Conservation (phyloP, 768 basidiomycete species). For the Phylloporus scabripes region DNA sequence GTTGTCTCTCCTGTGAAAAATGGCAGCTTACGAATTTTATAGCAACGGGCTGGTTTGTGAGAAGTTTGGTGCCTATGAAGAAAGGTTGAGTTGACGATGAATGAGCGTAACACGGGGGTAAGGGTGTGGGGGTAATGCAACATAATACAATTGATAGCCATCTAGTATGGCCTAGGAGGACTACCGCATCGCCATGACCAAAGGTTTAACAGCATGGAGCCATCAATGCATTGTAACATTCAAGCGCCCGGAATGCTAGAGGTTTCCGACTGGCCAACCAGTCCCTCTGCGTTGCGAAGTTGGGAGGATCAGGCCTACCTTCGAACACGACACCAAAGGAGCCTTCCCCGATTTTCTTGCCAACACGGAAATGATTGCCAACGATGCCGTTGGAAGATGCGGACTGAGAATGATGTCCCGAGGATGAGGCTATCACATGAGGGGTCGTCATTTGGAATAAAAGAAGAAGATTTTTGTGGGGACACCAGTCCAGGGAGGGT, state of each 20-base stretch:
- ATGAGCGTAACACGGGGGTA: background rate
- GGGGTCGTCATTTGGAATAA: conserved; percentile 60
- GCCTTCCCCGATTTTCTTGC: conserved; percentile 98
- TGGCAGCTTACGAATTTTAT: conserved; percentile 84
- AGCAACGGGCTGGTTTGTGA: conserved; percentile 83
- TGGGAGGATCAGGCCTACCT: conserved; percentile 44
- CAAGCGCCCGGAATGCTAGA: conserved; percentile 11
- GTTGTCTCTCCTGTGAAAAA: conserved; percentile 6
- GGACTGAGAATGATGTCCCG: conserved; percentile 59
- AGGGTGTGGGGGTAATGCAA: conserved; percentile 6
- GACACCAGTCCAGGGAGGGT: conserved; percentile 27
- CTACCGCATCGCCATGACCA: conserved; percentile 4
- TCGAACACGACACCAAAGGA: conserved; percentile 98
- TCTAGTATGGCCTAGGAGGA: conserved; percentile 6
- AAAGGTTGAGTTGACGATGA: conserved; percentile 10
- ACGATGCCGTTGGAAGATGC: conserved; percentile 67
- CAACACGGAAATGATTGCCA: conserved; percentile 79
- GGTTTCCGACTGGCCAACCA: conserved; percentile 3
- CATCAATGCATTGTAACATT: conserved; percentile 3
- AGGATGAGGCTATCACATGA: conserved; percentile 79
- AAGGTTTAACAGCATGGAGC: conserved; percentile 1
- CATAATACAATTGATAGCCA: background rate
- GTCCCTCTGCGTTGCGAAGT: background rate
- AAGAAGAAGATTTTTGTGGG: conserved; percentile 1
- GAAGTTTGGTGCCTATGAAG: conserved; percentile 70